Conservation (phyloP, 2,329 filamentous ascomycete genomes). For the Sarocladium brachiariae region DNA sequence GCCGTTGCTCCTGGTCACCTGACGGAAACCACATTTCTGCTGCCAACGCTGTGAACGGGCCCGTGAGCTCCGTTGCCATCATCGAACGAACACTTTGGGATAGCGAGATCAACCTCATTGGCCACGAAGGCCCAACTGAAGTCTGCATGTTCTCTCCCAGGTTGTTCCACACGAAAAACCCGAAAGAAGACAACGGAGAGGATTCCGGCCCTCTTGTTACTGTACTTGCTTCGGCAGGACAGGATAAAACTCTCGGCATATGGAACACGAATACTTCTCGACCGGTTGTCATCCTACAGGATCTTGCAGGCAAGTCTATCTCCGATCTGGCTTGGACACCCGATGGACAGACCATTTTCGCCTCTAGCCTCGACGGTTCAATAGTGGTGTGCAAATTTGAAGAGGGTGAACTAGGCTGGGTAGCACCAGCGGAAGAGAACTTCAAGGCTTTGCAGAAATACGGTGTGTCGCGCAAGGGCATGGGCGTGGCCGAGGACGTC, state of each 20-base stretch:
- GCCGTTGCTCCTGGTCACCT: constrained; percentile 93
- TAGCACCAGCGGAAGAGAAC: constrained; percentile 79
- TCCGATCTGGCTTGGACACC: constrained; percentile 93
- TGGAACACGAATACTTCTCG: constrained; percentile 97
- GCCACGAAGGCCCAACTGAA: constrained; percentile 93
- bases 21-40: constrained; percentile 96
- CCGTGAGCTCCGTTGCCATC: constrained; percentile 94
- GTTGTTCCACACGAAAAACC: constrained; percentile 71
- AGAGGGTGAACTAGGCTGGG: constrained; percentile 81
- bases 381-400: constrained; percentile 80
- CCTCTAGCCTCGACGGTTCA: constrained; percentile 82
- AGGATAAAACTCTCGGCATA: constrained; percentile 91
- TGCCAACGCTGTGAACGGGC: constrained; percentile 93
- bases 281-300: constrained; percentile 83
- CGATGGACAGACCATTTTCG: constrained; percentile 79
- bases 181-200: constrained; percentile 44
- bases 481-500: constrained; percentile 87
- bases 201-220: constrained; percentile 58
- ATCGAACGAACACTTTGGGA: constrained; percentile 91
- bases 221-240: constrained; percentile 92
- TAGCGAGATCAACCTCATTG: constrained; percentile 93
- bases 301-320: constrained; percentile 83
- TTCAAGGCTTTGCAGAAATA: constrained; percentile 91
- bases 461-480: constrained; percentile 77
- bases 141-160: constrained; percentile 95